Base-by-base conservation (phyloP, 257 asterid genomes). In the Schizonepeta tenuifolia region DNA sequence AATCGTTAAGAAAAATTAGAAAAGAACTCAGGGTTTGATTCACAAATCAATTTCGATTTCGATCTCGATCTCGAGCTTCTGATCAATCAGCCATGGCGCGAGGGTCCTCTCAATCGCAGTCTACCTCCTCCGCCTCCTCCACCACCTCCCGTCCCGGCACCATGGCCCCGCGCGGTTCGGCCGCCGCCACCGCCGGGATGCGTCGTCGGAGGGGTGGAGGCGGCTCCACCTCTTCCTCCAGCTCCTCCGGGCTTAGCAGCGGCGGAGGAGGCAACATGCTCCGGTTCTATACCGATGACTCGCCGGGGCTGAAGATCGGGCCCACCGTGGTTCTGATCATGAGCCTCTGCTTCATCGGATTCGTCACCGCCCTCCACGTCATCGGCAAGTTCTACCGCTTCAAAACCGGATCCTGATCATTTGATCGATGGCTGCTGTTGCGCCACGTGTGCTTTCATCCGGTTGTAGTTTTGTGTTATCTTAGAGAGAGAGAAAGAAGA, bases 321-420 rank as follows among this genome's bases (percentile, higher is more conserved):
- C 93, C 93, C 33, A 83, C 85, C 6, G 85, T 85, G 47, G 93
- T 87, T n/a, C 86, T 87, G 7, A 76, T 87, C 38, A 85, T 87
- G 93, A 87, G 90, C 76, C 71, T 87, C 47, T 87, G 93, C 75
- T 87, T 85, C 86, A 87, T 87, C 69, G 88, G 86, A n/a, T 87
- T 87, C 77, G 93, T 87, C 75, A 75, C 87, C 44, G 85, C 86
- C 3, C 88, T 87, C 65, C 90, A 85, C 81, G 86, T 80, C 78
- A 74, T 87, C 78, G 88, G 90, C 64, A 87, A 87, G 77, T 75
- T 87, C 54, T 87, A 85, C 69, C 90, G 85, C 69, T 46, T 79
- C 72, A 75, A 75, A 68, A 58, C 82, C 74, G 86, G 62, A 13
- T 74, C 85, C 56, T 80, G 68, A 84, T 35, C 55, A 33, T 41